A percentile compares a stretch with the other conserved stretches of the same genome.
Conservation (phyloP, 2,329 filamentous ascomycete genomes). For the Gnomoniopsis smithogilvyi region DNA sequence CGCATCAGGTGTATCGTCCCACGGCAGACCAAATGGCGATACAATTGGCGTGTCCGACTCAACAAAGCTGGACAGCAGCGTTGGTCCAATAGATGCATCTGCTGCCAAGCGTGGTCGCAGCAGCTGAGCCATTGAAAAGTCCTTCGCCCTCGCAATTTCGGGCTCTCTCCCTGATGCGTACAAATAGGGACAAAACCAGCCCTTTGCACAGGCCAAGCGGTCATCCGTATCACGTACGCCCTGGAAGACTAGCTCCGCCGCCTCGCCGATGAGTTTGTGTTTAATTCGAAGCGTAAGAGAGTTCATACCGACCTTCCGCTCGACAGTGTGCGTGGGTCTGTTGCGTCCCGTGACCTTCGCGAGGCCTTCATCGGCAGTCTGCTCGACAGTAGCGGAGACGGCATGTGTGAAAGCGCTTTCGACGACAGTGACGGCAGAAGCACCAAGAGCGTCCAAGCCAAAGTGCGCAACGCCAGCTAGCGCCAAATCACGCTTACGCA, state of each 20-base stretch:
- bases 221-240: conserved; percentile 13
- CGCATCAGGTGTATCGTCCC: conserved; percentile 9
- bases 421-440: conserved; percentile 18
- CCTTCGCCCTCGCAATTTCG: conserved; percentile 18
- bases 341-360: conserved; percentile 12
- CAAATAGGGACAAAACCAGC: conserved; percentile 22
- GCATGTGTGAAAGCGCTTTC: conserved; percentile 18
- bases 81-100: conserved; percentile 18
- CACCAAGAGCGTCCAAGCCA: conserved; percentile 19
- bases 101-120: conserved; percentile 18
- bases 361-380: conserved; percentile 18
- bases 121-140: conserved; percentile 19
- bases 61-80: conserved; percentile 16
- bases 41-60: conserved; percentile 18
- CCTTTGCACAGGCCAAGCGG: conserved; percentile 19
- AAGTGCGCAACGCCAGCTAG: conserved; percentile 21
- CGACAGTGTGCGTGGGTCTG: conserved; percentile 12
- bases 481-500: conserved; percentile 21
- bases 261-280: conserved; percentile 21
- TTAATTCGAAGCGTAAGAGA: conserved; percentile 18
- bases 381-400: conserved; percentile 18
- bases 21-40: conserved; percentile 13
- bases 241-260: conserved; percentile 19
- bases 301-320: conserved; percentile 19
- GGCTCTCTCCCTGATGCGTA: conserved; percentile 19